A percentile compares a stretch with the other conserved stretches of the same genome.
Evolutionary conservation across 192 early-diverging fungal species (phyloP).

Genomic region (Entophlyctis helioformis): DNA sequence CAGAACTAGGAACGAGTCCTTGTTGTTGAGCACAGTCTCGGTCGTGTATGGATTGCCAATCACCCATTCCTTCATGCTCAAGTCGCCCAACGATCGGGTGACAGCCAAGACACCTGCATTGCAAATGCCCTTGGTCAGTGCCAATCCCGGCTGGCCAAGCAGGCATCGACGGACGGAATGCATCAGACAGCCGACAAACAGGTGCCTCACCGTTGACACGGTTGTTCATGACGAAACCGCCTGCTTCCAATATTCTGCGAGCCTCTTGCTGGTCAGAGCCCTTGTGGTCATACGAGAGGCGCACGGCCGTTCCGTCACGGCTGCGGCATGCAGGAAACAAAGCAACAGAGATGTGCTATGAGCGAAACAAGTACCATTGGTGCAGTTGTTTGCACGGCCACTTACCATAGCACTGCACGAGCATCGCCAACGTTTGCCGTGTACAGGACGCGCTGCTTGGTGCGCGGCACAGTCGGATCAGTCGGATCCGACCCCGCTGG

Average conservation of each 20-base stretch:
- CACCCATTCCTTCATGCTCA: constrained; percentile 92
- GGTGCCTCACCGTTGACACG: constrained; percentile 74
- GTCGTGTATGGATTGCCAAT: constrained; percentile 94
- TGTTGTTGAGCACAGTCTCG: constrained; percentile 62
- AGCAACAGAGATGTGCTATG: too few relatives aligned
- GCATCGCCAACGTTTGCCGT: constrained; percentile 98
- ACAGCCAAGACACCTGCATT: constrained; percentile 79
- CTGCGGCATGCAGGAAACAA: constrained; percentile 17
- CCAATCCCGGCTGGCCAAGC: too few relatives aligned
- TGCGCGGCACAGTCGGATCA: background rate
- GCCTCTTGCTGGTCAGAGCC: constrained; percentile 82
- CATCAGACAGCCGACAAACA: background rate
- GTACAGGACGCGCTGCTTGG: constrained; percentile 62
- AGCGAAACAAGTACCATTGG: too few relatives aligned
- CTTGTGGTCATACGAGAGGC: constrained; percentile 97
- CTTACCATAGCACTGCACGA: constrained; percentile 76
- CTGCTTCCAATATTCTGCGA: constrained; percentile 82
- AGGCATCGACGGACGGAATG: too few relatives aligned
- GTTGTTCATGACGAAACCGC: constrained; percentile 96
- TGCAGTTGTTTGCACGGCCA: background rate
- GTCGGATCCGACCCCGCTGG: background rate
- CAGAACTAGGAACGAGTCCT: constrained; percentile 78
- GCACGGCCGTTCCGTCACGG: constrained; percentile 65
- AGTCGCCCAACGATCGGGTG: constrained; percentile 89
- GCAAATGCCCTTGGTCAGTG: too few relatives aligned